phyloP scores from a whole-genome alignment of 2,329 filamentous ascomycete genomes.

The Sporothrix humicola region DNA sequence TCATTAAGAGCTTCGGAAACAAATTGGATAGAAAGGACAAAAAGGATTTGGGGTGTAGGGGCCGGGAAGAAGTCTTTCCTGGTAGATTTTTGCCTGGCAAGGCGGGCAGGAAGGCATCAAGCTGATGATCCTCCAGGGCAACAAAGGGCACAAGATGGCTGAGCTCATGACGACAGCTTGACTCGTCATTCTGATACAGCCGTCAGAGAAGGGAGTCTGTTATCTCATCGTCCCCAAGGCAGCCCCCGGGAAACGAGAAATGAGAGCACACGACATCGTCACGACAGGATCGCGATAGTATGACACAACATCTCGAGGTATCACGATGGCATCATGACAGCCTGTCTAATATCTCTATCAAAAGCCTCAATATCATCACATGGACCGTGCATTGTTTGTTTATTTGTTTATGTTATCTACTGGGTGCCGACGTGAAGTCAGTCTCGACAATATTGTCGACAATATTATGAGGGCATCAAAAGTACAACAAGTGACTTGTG shows the following conservation, averaged over 20 bases:
- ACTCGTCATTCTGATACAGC: not conserved
- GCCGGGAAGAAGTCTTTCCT: not conserved
- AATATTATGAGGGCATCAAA: not conserved
- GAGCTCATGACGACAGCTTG: not conserved
- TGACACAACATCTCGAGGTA: not conserved
- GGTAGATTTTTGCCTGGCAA: not conserved
- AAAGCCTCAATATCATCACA: not conserved
- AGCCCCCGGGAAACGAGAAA: not conserved
- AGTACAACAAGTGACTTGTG: not conserved
- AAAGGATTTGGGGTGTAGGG: not conserved
- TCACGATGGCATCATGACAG: constrained; percentile 10
- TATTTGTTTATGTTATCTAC: not conserved
- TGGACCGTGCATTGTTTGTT: not conserved
- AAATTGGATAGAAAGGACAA: not conserved
- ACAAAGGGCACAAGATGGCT: not conserved
- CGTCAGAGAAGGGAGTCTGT: not conserved
- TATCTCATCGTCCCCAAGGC: not conserved
- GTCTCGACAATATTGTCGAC: not conserved
- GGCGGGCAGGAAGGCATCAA: not conserved
- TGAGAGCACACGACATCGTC: not conserved
- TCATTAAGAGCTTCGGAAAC: not conserved
- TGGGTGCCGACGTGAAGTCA: not conserved
- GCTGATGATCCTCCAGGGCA: too few relatives aligned
- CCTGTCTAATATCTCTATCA: not conserved
- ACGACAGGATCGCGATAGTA: not conserved